Evolutionary conservation across 2,329 filamentous ascomycete genomes (phyloP).

Genomic region (Rhexocercosporidium sp.): DNA sequence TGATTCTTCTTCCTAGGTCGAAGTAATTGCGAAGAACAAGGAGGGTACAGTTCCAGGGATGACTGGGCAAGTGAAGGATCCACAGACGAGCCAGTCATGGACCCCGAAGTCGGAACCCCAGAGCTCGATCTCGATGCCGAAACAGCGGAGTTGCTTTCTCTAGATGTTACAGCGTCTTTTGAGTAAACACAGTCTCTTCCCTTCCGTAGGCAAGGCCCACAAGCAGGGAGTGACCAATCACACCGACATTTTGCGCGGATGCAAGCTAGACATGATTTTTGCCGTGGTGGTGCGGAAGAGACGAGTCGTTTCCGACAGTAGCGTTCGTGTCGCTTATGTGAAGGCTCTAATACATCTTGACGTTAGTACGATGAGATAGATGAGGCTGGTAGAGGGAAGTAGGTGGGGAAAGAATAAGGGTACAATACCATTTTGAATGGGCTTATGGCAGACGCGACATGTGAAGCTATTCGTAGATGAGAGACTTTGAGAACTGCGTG

Average conservation of each 20-base stretch:
- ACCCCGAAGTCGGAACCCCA: background rate
- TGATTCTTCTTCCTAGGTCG: background rate
- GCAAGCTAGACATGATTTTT: conserved; percentile 10
- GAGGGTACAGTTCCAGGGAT: background rate
- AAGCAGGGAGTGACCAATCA: background rate
- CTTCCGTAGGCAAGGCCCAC: conserved; percentile 1
- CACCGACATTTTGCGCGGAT: conserved; percentile 16
- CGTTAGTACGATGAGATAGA: no score
- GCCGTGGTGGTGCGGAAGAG: conserved; percentile 4
- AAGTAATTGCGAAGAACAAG: conserved; percentile 8
- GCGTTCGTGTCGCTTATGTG: conserved; percentile 6
- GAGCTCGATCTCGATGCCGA: background rate
- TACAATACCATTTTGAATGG: background rate
- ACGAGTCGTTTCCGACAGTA: conserved; percentile 6
- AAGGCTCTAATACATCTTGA: background rate
- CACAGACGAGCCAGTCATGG: background rate
- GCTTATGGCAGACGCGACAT: conserved; percentile 10
- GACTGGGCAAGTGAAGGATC: no score
- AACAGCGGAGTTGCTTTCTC: background rate
- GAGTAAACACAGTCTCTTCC: conserved; percentile 3
- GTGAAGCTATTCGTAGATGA: background rate
- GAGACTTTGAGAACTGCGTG: background rate
- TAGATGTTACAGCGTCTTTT: background rate
- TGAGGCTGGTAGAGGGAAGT: no score
- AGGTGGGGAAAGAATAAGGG: no score